phyloP scores from a whole-genome alignment of 805 yeast species.

The Yamadazyma paraphyllophila region DNA sequence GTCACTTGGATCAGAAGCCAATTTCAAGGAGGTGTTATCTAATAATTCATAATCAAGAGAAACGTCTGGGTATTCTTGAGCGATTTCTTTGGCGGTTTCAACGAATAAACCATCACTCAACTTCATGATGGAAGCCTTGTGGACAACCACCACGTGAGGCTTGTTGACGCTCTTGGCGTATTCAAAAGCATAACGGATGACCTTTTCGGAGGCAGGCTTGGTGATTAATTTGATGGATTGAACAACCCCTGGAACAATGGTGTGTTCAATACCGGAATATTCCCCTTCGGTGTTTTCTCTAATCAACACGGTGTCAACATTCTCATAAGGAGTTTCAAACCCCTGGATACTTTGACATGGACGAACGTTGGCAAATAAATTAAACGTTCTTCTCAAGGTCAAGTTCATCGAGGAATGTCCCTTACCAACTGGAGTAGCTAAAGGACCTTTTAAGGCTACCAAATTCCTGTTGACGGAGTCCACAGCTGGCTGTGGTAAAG shows the following conservation, averaged over 20 bases:
- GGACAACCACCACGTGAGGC: slow-evolving; percentile 90
- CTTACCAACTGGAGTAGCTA: slow-evolving; percentile 98
- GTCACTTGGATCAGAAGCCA: slow-evolving; percentile 84
- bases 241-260: slow-evolving; percentile 96
- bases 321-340: slow-evolving; percentile 83
- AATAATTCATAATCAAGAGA: slow-evolving; percentile 80
- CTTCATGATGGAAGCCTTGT: slow-evolving; percentile 98
- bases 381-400: slow-evolving; percentile 95
- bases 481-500: slow-evolving; percentile 89
- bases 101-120: slow-evolving; percentile 97
- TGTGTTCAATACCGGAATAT: slow-evolving; percentile 98
- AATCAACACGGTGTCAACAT: slow-evolving; percentile 92
- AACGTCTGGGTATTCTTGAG: slow-evolving; percentile 89
- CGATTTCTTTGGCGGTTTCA: slow-evolving; percentile 84
- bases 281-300: slow-evolving; percentile 99
- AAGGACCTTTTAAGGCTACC: slow-evolving; percentile 96
- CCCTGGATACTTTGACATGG: slow-evolving; percentile 94
- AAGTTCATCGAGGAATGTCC: slow-evolving; percentile 97
- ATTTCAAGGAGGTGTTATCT: slow-evolving; percentile 91
- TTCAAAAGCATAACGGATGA: slow-evolving; percentile 94
- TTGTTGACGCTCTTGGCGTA: slow-evolving; percentile 87
- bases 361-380: slow-evolving; percentile 94
- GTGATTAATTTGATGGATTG: slow-evolving; percentile 98
- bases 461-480: slow-evolving; percentile 88
- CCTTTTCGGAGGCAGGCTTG: slow-evolving; percentile 93